A percentile compares a stretch with the other conserved stretches of the same genome.
Evolutionary conservation across 805 yeast genomes (phyloP).

Genomic region (Ogataea pignaliae): DNA sequence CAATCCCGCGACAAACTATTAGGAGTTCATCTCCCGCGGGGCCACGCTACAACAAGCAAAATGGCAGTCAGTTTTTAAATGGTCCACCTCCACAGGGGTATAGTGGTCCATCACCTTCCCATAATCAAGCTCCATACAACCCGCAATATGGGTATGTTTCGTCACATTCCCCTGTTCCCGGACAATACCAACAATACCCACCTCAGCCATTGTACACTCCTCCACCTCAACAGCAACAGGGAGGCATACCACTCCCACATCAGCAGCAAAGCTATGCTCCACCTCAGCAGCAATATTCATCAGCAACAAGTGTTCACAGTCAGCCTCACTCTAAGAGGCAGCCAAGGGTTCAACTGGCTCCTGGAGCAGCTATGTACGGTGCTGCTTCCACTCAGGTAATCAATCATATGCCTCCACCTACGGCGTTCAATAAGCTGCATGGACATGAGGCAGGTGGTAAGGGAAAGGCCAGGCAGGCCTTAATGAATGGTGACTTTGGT

Average conservation of each 20-base stretch:
- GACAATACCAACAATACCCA: conserved; percentile 5
- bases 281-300: background rate
- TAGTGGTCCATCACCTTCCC: background rate
- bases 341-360: background rate
- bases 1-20: too few relatives aligned
- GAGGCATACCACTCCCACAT: background rate
- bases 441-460: conserved; percentile 41
- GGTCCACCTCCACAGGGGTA: background rate
- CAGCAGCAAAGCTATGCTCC: background rate
- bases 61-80: too few relatives aligned
- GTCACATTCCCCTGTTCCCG: background rate
- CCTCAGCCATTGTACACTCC: conserved; percentile 4
- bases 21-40: too few relatives aligned
- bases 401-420: conserved; percentile 43
- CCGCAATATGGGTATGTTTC: too few relatives aligned
- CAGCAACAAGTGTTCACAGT: too few relatives aligned
- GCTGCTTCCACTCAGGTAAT: conserved; percentile 30
- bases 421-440: conserved; percentile 41
- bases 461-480: conserved; percentile 57
- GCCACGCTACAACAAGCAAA: too few relatives aligned
- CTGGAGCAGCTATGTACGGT: background rate
- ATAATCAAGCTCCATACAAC: background rate
- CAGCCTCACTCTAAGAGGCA: background rate
- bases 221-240: conserved; percentile 14
- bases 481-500: conserved; percentile 66